Evolutionary conservation across 73 alveolate genomes (phyloP), one percentile per base, ranked within the genome.

Genomic region (Tetrahymena malaccensis): DNA sequence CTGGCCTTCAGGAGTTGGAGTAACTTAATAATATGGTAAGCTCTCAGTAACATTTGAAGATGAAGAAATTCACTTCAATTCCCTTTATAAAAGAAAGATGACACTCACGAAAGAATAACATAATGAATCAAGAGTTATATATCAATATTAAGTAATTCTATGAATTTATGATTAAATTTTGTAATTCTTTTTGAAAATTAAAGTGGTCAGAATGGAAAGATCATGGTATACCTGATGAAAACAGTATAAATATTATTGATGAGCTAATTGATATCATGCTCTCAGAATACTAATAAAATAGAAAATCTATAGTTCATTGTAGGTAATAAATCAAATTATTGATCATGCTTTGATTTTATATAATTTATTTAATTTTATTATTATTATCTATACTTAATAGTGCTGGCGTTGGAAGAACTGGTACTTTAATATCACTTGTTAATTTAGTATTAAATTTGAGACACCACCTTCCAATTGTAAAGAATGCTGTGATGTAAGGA

Each of bases 401-500:
- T 94, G 99, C 99, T 12, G 99, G 99, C 9, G 97, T 99, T 33
- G 99, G 99, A 16, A 98, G 99, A 84, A 98, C 99, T 34, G 99
- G 99, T 25, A 98, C 99, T 94, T 94, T 98, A 84, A 96, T 99
- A 55, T 96, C 99, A 12, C 89, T 98, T 34, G 95, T 85, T 21
- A 97, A 98, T 93, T 43, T 85, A 35, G 93, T 93, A 8, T 70
- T 70, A 31, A 70, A 70, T 70, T 70, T 70, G 21, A 70, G 37
- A 22, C 89, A 70, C 19, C 89, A 70, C 17, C 89, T 70, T n/a
- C 89, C 89, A 19, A 70, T 40, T 7, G 25, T 70, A 19, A 70
- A 70, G 31, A 70, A 70, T 70, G 89, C 89, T 11, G 37, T 70
- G 38, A 15, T 22, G 17, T n/a, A 70, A 70, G 89, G 89, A 12